These are phyloP conservation scores for Debaryomyces udenii DNA, from an alignment of 1,139 yeast species.

Conservation along the genomic window DNA sequence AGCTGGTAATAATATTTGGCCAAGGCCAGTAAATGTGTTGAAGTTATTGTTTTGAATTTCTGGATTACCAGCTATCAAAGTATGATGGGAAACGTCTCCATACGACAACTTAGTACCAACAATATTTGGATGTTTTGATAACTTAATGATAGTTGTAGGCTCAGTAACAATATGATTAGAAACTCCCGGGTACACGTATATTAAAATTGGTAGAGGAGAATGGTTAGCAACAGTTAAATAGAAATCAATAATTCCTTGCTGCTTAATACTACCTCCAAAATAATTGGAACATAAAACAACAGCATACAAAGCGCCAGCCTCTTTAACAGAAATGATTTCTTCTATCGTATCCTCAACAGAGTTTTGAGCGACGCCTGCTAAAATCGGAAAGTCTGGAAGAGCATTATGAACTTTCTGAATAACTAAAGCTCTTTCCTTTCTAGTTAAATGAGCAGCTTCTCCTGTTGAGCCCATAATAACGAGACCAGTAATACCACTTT, in stretches of 20 bases:
- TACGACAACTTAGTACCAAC: constrained; percentile 53
- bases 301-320: constrained; percentile 48
- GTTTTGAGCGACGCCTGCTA: constrained; percentile 50
- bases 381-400: constrained; percentile 40
- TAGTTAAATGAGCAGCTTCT: constrained; percentile 49
- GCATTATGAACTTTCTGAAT: constrained; percentile 35
- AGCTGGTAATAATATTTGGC: constrained; percentile 29
- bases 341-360: constrained; percentile 42
- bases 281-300: constrained; percentile 50
- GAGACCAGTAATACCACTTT: constrained; percentile 36
- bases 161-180: constrained; percentile 36
- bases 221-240: constrained; percentile 47
- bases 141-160: constrained; percentile 31
- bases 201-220: constrained; percentile 46
- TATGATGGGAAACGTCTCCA: constrained; percentile 30
- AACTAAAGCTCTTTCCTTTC: constrained; percentile 40
- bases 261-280: constrained; percentile 45
- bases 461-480: constrained; percentile 46
- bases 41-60: constrained; percentile 28
- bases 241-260: constrained; percentile 47
- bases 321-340: constrained; percentile 36
- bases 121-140: constrained; percentile 44
- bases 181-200: constrained; percentile 56
- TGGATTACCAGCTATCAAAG: constrained; percentile 37
- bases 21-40: constrained; percentile 27